phyloP scores from a whole-genome alignment of 805 yeast species.

The Yarrowia sp. region DNA sequence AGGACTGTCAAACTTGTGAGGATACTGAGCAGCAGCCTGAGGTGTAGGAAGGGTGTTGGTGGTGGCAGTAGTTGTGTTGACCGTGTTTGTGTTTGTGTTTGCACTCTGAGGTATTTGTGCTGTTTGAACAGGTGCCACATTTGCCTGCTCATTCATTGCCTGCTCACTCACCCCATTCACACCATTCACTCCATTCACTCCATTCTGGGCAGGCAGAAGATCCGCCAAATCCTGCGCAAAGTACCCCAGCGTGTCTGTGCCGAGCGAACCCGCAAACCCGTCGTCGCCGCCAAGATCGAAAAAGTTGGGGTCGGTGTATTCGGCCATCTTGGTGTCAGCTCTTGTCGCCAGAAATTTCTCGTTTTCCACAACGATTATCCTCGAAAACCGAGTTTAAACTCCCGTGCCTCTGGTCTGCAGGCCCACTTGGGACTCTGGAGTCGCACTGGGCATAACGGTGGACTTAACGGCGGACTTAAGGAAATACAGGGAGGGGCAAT shows the following conservation, averaged over 20 bases:
- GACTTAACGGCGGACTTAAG: slow-evolving; percentile 2
- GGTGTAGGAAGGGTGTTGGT: neutral
- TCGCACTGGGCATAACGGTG: neutral
- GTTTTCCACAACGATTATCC: neutral
- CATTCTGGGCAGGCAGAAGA: neutral
- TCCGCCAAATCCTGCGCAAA: slow-evolving; percentile 32
- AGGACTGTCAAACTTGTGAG: slow-evolving; percentile 3
- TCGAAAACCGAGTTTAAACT: neutral
- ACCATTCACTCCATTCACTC: too few relatives aligned
- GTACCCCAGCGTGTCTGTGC: slow-evolving; percentile 18
- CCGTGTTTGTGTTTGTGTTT: neutral
- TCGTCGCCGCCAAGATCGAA: slow-evolving; percentile 6
- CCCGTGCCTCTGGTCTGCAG: slow-evolving; percentile 13
- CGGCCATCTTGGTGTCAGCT: neutral
- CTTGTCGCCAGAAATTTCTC: too few relatives aligned
- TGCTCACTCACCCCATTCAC: too few relatives aligned
- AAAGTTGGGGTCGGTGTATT: slow-evolving; percentile 10
- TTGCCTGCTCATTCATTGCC: too few relatives aligned
- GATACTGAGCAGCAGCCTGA: neutral
- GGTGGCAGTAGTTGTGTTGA: neutral
- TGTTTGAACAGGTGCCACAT: neutral
- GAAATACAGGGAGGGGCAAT: neutral
- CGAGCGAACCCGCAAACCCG: slow-evolving; percentile 6
- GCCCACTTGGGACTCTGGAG: neutral
- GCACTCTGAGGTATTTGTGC: neutral